Conservation (phyloP, 352 stramenopile genomes). For the Phytophthora pini region DNA sequence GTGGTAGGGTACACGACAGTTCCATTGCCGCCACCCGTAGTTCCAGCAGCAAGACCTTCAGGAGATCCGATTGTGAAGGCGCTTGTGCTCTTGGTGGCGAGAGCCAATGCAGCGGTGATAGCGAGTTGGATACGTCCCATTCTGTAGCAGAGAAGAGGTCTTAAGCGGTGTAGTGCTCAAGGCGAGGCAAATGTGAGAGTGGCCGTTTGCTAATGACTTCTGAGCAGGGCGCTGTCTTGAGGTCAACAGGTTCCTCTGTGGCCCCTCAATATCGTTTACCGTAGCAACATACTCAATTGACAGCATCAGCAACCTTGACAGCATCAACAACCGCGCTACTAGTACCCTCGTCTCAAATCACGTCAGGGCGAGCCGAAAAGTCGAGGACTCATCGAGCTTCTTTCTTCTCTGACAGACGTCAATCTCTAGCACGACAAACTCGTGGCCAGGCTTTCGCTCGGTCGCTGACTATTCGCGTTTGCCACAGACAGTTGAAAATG, state of each 20-base stretch:
- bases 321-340: no score
- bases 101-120: conserved; percentile 5
- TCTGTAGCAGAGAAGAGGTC: not conserved
- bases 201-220: conserved; percentile 1
- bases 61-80: conserved; percentile 29
- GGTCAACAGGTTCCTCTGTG: not conserved
- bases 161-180: conserved; percentile 6
- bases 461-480: not conserved
- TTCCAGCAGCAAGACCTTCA: conserved; percentile 32
- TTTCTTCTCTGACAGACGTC: not conserved
- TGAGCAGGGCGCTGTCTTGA: not conserved
- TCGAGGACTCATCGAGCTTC: not conserved
- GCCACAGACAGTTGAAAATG: not conserved
- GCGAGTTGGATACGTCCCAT: conserved; percentile 18
- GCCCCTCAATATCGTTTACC: not conserved
- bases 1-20: conserved; percentile 37
- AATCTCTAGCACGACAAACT: not conserved
- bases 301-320: no score
- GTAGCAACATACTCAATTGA: no score
- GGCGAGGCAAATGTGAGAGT: conserved; percentile 22
- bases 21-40: conserved; percentile 38
- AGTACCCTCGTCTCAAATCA: not conserved
- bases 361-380: no score
- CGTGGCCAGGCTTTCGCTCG: not conserved
- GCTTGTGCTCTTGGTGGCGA: conserved; percentile 9